A percentile compares a stretch with the other conserved stretches of the same genome.
Conservation (phyloP, 1,284 basidiomycete genomes). For the Cutaneotrichosporon spelunceum region DNA sequence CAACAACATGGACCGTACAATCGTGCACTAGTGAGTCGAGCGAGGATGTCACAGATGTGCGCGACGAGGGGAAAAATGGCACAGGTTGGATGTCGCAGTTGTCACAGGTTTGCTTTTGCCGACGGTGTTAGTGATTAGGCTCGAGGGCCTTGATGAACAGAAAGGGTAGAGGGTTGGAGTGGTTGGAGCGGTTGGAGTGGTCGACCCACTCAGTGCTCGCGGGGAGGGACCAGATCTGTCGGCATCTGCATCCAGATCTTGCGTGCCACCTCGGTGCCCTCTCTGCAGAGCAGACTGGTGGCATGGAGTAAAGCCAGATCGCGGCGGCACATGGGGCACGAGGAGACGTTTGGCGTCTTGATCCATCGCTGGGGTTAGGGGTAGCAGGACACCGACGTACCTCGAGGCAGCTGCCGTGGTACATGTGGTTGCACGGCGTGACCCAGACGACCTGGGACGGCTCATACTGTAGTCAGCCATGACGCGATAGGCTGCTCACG, state of each 20-base stretch:
- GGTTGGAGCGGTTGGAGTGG: too few relatives aligned
- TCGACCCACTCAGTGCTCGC: not conserved
- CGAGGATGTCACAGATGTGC: too few relatives aligned
- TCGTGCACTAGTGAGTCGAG: too few relatives aligned
- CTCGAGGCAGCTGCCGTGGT: slow-evolving; percentile 38
- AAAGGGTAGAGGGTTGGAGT: not conserved
- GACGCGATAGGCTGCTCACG: slow-evolving; percentile 21
- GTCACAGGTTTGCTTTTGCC: too few relatives aligned
- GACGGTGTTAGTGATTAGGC: too few relatives aligned
- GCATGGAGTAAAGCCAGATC: slow-evolving; percentile 35
- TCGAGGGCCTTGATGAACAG: too few relatives aligned
- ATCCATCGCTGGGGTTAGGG: slow-evolving; percentile 36
- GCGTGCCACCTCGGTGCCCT: slow-evolving; percentile 5
- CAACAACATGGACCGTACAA: too few relatives aligned
- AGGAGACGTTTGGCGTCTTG: slow-evolving; percentile 32
- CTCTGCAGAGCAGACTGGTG: slow-evolving; percentile 2
- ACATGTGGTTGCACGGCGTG: slow-evolving; percentile 48
- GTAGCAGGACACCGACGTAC: slow-evolving; percentile 22
- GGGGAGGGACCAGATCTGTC: not conserved
- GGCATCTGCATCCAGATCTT: slow-evolving; percentile 13
- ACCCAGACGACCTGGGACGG: slow-evolving; percentile 24
- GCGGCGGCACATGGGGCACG: slow-evolving; percentile 46
- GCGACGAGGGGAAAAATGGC: too few relatives aligned
- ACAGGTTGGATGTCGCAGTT: too few relatives aligned
- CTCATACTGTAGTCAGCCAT: slow-evolving; percentile 33